Evolutionary conservation across 352 stramenopile species (phyloP), one percentile per base, ranked within the genome.

Genomic region (Blastocystis sp.): DNA sequence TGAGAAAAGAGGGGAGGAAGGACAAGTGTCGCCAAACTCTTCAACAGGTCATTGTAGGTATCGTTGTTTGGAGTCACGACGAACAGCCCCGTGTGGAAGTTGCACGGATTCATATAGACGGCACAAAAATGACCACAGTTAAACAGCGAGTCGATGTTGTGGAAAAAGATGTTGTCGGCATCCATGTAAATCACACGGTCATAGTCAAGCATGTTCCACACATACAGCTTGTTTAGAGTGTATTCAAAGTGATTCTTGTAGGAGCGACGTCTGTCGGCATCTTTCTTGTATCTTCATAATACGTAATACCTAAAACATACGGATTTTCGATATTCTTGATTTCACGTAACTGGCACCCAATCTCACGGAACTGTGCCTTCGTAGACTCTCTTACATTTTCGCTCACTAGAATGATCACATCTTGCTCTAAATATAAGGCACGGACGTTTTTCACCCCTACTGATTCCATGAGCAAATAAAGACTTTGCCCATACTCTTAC

Each of bases 131-230:
- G 90, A 37, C 93, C 94, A 66, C 94, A 95, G 1, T 93, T 84
- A 69, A 96, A 96, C 13, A 96, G 92, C 90, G 95, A 93, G 87
- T 96, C 94, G 56, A 94, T 91, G 90, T 95, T 95, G 87, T 93
- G 93, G 75, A 96, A 93, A 76, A 95, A 90, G 61, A 96, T 92
- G 79, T 96, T 96, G 91, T 96, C 94, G 8, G 77, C 93, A 79
- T 96, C 94, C 62, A 96, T 90, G 90, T 96, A 96, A 79, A 96
- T 94, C 29, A 96, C 92, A 79, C 94, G 94, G 54, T 96, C 94
- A 90, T 95, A 96, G 90, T 95, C 93, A 75, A 95, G 91, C 90
- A 96, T 91, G 70, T 96, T 95, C 93, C 94, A 96, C 53, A 96
- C 93, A 90, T 90, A 45, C 5, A 90, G 53, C 53, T 90, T 90